Evolutionary conservation across 164 flowering plant genomes (phyloP), one percentile per base, ranked within the genome.

Genomic region (Umbilicus rupestris): DNA sequence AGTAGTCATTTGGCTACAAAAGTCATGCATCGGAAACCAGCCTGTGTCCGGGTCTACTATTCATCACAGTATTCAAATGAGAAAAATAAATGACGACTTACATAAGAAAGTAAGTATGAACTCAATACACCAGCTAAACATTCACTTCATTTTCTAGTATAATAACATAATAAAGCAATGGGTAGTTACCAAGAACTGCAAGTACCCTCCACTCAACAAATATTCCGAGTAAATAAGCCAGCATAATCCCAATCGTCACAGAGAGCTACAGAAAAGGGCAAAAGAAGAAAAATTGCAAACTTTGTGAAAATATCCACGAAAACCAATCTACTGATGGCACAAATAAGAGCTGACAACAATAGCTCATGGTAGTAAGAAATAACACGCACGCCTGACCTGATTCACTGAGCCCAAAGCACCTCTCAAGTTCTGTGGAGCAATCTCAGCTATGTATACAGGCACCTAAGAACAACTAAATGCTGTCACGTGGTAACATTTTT

Each of bases 371-470:
- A 44, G 24, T 7, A 28, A 31, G 17, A 45, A 1, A 10, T 15
- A 11, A n/a, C 9, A 68, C 69, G 22, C 20, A 24, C 28, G 69
- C 6, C 76, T 15, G 19, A 83, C 92, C 89, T 87, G 92, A 55
- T 87, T 87, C n/a, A 85, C 83, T 0, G 92, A 75, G 57, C 89
- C 92, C 66, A 87, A 75, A 42, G 63, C 69, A 8, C 96, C 96
- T 76, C 96, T 82, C 80, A 84, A 41, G 66, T 85, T 87, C 67
- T 86, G 90, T 71, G 96, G 96, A 20, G 96, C 73, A 76, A 90
- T 87, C 74, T 90, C 96, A 62, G 96, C 96, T 74, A 90, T 90
- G 76, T 90, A 90, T 10, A 90, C 92, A 63, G 96, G 94, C 46
- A 90, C 96, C 96, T 89, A 64, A 28, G 66, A 37, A 37, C 44